Conservation (phyloP, 257 asterid genomes). For the Mentha longifolia region DNA sequence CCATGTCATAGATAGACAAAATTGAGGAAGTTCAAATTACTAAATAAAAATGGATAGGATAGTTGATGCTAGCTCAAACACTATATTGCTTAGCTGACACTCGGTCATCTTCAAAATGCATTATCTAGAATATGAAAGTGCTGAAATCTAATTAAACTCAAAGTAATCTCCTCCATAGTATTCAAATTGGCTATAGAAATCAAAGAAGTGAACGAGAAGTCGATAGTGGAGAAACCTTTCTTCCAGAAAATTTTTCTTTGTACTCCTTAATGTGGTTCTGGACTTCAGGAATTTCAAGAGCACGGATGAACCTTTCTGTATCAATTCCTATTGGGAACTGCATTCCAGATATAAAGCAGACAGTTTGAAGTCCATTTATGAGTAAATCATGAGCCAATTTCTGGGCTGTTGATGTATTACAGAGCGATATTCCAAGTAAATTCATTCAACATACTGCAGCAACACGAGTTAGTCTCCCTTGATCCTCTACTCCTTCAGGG, state of each 20-base stretch:
- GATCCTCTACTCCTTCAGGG: conserved; percentile 97
- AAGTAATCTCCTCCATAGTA: background rate
- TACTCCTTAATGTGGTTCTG: conserved; percentile 66
- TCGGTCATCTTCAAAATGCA: conserved; percentile 2
- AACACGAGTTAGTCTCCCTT: conserved; percentile 93
- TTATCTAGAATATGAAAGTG: conserved; percentile 2
- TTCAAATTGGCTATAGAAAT: background rate
- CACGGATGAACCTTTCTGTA: conserved; percentile 81
- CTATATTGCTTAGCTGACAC: background rate
- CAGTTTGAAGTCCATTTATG: background rate
- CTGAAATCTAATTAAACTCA: conserved; percentile 10
- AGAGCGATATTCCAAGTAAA: background rate
- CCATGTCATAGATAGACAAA: background rate
- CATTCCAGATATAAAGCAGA: background rate
- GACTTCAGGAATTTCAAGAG: conserved; percentile 65
- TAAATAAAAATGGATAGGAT: background rate
- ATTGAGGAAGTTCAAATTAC: background rate
- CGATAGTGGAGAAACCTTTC: conserved; percentile 53
- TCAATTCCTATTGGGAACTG: conserved; percentile 96
- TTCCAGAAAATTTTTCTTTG: conserved; percentile 76
- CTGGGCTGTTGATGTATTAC: background rate
- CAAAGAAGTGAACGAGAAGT: background rate
- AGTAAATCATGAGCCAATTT: conserved; percentile 10
- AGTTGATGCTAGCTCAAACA: conserved; percentile 21
- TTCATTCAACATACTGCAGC: conserved; percentile 67